phyloP scores from a whole-genome alignment of 495 filamentous ascomycete genomes.

The Penicillium lagena region DNA sequence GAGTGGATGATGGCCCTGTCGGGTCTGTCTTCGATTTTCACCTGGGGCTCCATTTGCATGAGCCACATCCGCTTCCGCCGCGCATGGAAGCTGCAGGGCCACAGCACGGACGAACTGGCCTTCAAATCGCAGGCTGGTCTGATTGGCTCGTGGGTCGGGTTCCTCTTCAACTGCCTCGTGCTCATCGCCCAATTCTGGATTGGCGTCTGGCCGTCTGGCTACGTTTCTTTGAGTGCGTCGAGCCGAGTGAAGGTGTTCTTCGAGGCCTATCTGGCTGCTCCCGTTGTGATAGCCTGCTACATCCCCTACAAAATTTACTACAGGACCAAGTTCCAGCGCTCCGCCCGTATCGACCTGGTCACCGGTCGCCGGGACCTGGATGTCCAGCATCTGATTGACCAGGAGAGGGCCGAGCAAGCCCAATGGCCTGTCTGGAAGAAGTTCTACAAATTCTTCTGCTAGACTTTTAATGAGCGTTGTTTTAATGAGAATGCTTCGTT shows the following conservation, averaged over 20 bases:
- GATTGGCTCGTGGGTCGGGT: conserved; percentile 76
- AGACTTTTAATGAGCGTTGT: conserved; percentile 2
- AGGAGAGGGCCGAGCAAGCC: conserved; percentile 67
- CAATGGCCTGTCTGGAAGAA: conserved; percentile 85
- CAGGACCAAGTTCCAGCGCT: conserved; percentile 58
- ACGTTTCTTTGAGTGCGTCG: conserved; percentile 27
- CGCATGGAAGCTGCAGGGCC: conserved; percentile 66
- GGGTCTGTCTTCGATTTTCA: conserved; percentile 84
- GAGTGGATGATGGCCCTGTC: conserved; percentile 87
- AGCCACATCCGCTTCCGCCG: conserved; percentile 87
- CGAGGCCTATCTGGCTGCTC: conserved; percentile 69
- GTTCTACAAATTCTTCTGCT: conserved; percentile 54
- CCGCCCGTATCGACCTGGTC: conserved; percentile 72
- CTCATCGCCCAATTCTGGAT: conserved; percentile 92
- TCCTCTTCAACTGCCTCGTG: conserved; percentile 73
- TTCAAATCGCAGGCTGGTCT: conserved; percentile 78
- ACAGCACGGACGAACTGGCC: conserved; percentile 66
- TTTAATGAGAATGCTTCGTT: too few relatives aligned
- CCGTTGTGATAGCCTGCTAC: conserved; percentile 72
- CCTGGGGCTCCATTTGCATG: conserved; percentile 86
- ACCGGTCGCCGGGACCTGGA: conserved; percentile 90
- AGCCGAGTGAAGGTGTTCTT: conserved; percentile 63
- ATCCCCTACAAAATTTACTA: conserved; percentile 74
- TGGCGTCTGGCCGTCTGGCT: conserved; percentile 71
- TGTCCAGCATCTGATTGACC: conserved; percentile 62